A percentile compares a stretch with the other conserved stretches of the same genome.
Evolutionary conservation across 2,329 filamentous ascomycete genomes (phyloP).

Genomic region (Lecanicillium sp.): DNA sequence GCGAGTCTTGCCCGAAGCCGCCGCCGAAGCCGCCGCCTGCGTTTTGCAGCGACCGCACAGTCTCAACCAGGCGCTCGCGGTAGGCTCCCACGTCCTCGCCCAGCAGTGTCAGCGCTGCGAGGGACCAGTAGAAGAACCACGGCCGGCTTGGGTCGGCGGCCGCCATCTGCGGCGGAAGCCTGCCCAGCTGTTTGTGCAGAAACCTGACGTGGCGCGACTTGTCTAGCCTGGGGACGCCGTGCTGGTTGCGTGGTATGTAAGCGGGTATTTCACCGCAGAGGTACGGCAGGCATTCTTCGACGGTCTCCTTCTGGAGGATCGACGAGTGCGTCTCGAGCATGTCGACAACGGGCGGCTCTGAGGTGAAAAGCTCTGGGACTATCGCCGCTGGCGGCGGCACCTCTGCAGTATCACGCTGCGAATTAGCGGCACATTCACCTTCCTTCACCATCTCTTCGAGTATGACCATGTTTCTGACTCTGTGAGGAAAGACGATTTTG

Average conservation of each 20-base stretch:
- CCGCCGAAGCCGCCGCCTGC: constrained; percentile 80
- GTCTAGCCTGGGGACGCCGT: constrained; percentile 70
- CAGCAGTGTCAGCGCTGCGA: constrained; percentile 68
- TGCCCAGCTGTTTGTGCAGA: constrained; percentile 50
- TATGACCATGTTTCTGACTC: constrained; percentile 11
- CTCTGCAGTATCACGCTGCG: too few species aligned
- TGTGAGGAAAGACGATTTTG: constrained; percentile 11
- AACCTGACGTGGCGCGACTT: constrained; percentile 57
- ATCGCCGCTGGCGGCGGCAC: too few species aligned
- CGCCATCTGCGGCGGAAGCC: constrained; percentile 64
- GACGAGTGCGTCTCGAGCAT: constrained; percentile 62
- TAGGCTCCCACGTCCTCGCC: constrained; percentile 68
- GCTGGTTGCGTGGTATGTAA: constrained; percentile 56
- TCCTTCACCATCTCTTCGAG: background rate
- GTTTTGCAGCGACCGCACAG: constrained; percentile 78
- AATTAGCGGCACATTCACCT: too few species aligned
- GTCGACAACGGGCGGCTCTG: constrained; percentile 59
- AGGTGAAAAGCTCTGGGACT: constrained; percentile 53
- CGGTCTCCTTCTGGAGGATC: constrained; percentile 59
- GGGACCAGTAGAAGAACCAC: constrained; percentile 92
- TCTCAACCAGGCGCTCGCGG: constrained; percentile 63
- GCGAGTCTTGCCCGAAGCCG: constrained; percentile 83
- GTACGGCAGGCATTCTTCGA: constrained; percentile 62
- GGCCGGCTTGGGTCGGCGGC: constrained; percentile 80
- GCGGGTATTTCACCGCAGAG: constrained; percentile 51